Conservation (phyloP, 2,329 filamentous ascomycete species). For the Colletotrichum musicola region DNA sequence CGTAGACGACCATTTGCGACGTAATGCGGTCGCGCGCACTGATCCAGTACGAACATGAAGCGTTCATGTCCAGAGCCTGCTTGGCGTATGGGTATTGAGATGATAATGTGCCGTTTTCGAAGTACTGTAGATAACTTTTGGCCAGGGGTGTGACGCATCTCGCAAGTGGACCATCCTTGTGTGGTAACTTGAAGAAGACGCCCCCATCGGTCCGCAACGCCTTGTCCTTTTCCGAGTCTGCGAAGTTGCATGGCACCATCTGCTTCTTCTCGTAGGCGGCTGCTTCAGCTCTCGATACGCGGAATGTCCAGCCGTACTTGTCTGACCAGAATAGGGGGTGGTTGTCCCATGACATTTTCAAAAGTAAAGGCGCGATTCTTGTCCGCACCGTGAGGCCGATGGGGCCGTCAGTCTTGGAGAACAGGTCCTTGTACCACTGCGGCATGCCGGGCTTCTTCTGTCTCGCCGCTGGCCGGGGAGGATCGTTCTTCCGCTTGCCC, state of each 20-base stretch:
- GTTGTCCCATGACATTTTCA: slow-evolving; percentile 89
- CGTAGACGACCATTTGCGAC: slow-evolving; percentile 95
- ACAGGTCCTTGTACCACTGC: slow-evolving; percentile 95
- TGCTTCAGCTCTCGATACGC: slow-evolving; percentile 73
- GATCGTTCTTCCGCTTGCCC: slow-evolving; percentile 87
- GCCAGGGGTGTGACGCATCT: slow-evolving; percentile 90
- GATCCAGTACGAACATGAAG: slow-evolving; percentile 99
- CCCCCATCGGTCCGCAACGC: slow-evolving; percentile 73
- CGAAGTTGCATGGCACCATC: slow-evolving; percentile 80
- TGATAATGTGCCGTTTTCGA: slow-evolving; percentile 88
- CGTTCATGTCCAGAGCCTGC: slow-evolving; percentile 97
- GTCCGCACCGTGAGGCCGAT: slow-evolving; percentile 89
- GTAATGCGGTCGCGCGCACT: slow-evolving; percentile 92
- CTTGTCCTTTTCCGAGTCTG: slow-evolving; percentile 75
- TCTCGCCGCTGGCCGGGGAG: slow-evolving; percentile 79
- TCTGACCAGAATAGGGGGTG: slow-evolving; percentile 94
- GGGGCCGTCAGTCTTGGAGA: slow-evolving; percentile 73
- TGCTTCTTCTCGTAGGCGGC: slow-evolving; percentile 77
- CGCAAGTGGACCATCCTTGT: slow-evolving; percentile 91
- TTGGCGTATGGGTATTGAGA: slow-evolving; percentile 93
- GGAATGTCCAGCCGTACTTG: slow-evolving; percentile 92
- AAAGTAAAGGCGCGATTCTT: slow-evolving; percentile 85
- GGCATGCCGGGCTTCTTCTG: slow-evolving; percentile 98
- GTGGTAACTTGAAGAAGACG: slow-evolving; percentile 91
- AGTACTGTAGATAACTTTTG: slow-evolving; percentile 90